These are phyloP conservation scores for Pleurostoma richardsiae DNA, from an alignment of 2,329 filamentous ascomycete species.

Conservation along the genomic window DNA sequence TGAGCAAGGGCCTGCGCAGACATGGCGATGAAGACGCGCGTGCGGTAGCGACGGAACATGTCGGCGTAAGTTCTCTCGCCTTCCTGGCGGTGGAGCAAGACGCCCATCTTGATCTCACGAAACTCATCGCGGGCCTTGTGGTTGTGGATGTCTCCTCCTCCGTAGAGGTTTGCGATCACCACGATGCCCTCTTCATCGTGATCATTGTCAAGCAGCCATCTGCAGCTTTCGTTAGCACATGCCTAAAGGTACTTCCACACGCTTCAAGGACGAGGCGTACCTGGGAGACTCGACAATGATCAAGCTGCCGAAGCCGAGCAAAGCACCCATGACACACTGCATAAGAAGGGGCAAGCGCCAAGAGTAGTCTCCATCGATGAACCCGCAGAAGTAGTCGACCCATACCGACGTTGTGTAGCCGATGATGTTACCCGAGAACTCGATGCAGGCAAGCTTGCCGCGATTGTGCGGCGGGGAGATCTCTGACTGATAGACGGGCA, in stretches of 20 bases:
- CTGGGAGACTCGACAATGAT: conserved; percentile 95
- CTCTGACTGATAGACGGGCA: conserved; percentile 90
- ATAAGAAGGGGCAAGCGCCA: conserved; percentile 88
- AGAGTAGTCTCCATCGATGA: conserved; percentile 75
- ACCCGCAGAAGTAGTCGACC: conserved; percentile 97
- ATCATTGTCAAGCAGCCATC: conserved; percentile 96
- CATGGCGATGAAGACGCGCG: conserved; percentile 97
- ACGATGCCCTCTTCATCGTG: conserved; percentile 98
- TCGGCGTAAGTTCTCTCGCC: conserved; percentile 86
- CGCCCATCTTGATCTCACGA: conserved; percentile 98
- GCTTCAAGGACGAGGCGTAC: conserved; percentile 37
- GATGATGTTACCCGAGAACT: conserved; percentile 95
- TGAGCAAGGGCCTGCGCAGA: conserved; percentile 94
- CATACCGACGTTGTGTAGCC: conserved; percentile 96
- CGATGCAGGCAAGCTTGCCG: conserved; percentile 93
- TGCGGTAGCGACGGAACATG: conserved; percentile 92
- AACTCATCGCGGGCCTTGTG: conserved; percentile 91
- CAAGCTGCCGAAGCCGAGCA: conserved; percentile 81
- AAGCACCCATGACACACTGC: conserved; percentile 89
- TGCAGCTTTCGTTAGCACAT: conserved; percentile 31
- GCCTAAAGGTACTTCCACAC: conserved; percentile 3
- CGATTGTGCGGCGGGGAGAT: conserved; percentile 95
- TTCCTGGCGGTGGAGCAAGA: conserved; percentile 88
- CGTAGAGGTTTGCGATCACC: conserved; percentile 96
- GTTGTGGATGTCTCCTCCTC: conserved; percentile 91